These are phyloP conservation scores for Phycomyces nitens DNA, from an alignment of 192 early-diverging fungal species.

Conservation along the genomic window DNA sequence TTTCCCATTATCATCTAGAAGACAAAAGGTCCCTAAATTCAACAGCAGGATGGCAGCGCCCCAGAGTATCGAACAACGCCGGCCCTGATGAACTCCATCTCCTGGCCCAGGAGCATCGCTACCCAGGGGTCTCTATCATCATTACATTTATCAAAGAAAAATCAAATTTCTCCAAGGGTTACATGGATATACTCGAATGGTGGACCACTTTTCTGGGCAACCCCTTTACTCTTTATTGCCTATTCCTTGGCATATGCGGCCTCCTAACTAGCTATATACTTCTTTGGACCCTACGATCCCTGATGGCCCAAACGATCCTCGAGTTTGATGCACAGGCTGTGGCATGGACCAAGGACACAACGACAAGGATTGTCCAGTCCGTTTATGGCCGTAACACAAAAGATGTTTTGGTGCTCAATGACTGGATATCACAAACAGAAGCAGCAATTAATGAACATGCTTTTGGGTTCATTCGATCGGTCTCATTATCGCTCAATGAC, in stretches of 20 bases:
- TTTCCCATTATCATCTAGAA: no score
- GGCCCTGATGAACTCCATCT: no score
- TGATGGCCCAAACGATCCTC: not conserved
- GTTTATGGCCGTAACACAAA: not conserved
- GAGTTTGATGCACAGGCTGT: not conserved
- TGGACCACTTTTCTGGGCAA: not conserved
- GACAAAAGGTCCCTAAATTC: no score
- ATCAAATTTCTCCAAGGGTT: no score
- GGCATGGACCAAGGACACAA: not conserved
- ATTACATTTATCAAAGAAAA: no score
- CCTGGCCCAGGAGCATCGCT: no score
- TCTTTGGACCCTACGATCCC: not conserved
- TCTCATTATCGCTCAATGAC: slow-evolving; percentile 17
- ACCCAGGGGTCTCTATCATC: no score
- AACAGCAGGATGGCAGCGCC: no score
- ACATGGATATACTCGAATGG: no score
- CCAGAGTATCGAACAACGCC: no score
- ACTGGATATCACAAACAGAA: slow-evolving; percentile 25
- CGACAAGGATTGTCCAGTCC: not conserved
- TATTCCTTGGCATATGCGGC: not conserved
- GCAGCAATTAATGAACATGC: slow-evolving; percentile 16
- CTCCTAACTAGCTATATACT: not conserved
- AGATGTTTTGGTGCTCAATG: not conserved
- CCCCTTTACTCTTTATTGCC: slow-evolving; percentile 8
- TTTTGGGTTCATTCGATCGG: slow-evolving; percentile 18